Evolutionary conservation across 1,284 basidiomycete species (phyloP).

Genomic region (Rhodotorula sp.): DNA sequence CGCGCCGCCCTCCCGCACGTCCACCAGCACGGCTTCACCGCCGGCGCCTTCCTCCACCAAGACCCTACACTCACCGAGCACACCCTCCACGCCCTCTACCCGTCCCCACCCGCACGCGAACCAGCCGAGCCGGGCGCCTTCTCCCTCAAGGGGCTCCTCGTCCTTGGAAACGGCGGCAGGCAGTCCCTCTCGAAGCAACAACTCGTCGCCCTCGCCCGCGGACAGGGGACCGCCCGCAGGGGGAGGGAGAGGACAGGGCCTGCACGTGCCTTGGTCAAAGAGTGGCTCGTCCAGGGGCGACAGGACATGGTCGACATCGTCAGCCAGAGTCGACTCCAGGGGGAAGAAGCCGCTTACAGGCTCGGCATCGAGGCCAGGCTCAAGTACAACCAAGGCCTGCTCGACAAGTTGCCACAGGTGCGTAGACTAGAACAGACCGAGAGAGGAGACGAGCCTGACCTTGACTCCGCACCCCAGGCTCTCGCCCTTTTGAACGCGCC

Average conservation of each 20-base stretch:
- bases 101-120: constrained; percentile 23
- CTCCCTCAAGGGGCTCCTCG: constrained; percentile 13
- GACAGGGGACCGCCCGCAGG: not conserved
- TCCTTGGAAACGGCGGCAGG: constrained; percentile 16
- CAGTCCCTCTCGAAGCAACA: constrained; percentile 19
- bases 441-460: not conserved
- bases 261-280: constrained; percentile 28
- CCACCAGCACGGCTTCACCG: constrained; percentile 26
- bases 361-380: constrained; percentile 24
- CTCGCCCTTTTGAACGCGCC: constrained; percentile 33
- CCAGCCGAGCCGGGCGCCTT: not conserved
- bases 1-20: constrained; percentile 32
- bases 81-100: constrained; percentile 34
- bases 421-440: not conserved
- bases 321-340: not conserved
- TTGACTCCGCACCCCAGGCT: constrained; percentile 14
- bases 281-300: constrained; percentile 30
- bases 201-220: constrained; percentile 27
- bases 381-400: constrained; percentile 25
- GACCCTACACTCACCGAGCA: constrained; percentile 1
- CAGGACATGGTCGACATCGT: constrained; percentile 16
- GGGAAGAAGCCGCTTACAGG: constrained; percentile 12
- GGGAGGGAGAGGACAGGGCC: constrained; percentile 27
- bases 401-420: constrained; percentile 25
- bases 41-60: constrained; percentile 21